Evolutionary conservation across 352 stramenopile species (phyloP).

Genomic region (Halophytophthora batemanensis): DNA sequence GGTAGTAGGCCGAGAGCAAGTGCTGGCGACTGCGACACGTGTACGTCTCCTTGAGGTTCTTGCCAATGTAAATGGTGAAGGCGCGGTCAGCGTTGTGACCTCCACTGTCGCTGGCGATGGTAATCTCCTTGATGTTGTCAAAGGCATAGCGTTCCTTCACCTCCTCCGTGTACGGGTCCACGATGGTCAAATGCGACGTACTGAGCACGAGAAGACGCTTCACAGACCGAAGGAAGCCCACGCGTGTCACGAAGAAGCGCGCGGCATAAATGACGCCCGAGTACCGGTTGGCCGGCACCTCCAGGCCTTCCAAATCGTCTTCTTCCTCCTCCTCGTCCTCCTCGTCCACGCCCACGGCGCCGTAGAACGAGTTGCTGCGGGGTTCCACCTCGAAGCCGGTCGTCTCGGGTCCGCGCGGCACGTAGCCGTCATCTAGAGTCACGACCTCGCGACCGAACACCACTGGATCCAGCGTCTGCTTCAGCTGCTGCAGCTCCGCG

Average conservation of each 20-base stretch:
- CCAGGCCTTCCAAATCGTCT: constrained; percentile 37
- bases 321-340: constrained; percentile 50
- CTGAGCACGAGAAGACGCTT: constrained; percentile 82
- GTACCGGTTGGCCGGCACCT: constrained; percentile 65
- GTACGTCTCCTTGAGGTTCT: constrained; percentile 87
- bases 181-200: constrained; percentile 74
- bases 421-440: constrained; percentile 56
- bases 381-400: constrained; percentile 51
- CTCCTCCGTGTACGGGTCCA: constrained; percentile 83
- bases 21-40: constrained; percentile 81
- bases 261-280: constrained; percentile 80
- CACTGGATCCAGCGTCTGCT: constrained; percentile 49
- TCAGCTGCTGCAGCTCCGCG: constrained; percentile 65
- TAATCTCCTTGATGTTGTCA: constrained; percentile 89
- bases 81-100: constrained; percentile 64
- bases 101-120: constrained; percentile 62
- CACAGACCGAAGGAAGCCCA: constrained; percentile 75
- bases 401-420: constrained; percentile 68
- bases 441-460: constrained; percentile 53
- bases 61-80: constrained; percentile 84
- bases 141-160: constrained; percentile 86
- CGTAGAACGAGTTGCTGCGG: constrained; percentile 27
- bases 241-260: constrained; percentile 83
- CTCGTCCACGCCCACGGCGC: constrained; percentile 10
- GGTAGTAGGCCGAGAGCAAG: constrained; percentile 83